phyloP scores from a whole-genome alignment of 768 basidiomycete genomes.

The Mrakia gelida region DNA sequence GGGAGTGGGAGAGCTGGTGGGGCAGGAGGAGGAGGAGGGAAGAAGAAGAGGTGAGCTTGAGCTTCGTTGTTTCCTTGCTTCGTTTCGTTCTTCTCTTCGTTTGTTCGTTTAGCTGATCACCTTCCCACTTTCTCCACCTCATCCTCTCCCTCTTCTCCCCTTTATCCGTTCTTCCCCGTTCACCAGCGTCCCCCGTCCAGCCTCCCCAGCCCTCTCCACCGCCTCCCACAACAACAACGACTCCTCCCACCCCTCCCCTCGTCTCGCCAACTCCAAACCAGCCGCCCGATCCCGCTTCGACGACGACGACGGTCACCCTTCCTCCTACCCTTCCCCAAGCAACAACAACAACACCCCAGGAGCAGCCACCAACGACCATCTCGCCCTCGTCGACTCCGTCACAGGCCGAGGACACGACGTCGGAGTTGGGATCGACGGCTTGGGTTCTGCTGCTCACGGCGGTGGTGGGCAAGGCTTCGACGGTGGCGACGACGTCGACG shows the following conservation, averaged over 20 bases:
- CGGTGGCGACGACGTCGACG: neutral
- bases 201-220: constrained; percentile 25
- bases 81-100: neutral
- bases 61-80: neutral
- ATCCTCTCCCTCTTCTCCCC: neutral
- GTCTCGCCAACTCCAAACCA: neutral
- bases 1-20: neutral
- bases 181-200: neutral
- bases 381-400: constrained; percentile 27
- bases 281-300: constrained; percentile 1
- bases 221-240: neutral
- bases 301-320: neutral
- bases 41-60: constrained; percentile 17
- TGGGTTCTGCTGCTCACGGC: constrained; percentile 1
- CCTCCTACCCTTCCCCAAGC: neutral
- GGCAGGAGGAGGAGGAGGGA: neutral
- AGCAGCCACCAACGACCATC: constrained; percentile 10
- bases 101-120: neutral
- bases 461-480: neutral
- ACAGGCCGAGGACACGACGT: constrained; percentile 11
- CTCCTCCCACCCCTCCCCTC: constrained; percentile 11
- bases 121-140: neutral
- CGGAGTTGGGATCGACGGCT: constrained; percentile 27
- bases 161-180: neutral
- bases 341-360: neutral